phyloP scores from a whole-genome alignment of 148 eudicot genomes.

The Camellia japonica region DNA sequence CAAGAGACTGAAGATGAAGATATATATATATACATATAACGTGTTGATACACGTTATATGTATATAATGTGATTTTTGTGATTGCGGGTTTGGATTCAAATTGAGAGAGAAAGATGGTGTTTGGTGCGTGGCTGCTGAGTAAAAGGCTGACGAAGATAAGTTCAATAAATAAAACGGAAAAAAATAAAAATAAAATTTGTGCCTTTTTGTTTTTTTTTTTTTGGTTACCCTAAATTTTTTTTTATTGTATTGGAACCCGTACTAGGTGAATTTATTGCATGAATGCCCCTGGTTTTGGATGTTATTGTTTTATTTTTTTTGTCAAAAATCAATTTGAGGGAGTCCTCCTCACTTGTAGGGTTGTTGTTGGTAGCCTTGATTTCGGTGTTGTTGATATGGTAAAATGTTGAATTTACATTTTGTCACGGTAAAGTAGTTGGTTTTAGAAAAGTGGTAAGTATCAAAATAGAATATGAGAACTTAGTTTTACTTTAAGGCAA shows the following conservation, averaged over 20 bases:
- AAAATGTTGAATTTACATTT: no score
- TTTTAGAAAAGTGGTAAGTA: no score
- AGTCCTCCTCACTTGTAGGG: no score
- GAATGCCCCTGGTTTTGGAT: background rate
- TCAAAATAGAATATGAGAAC: no score
- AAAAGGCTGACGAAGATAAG: background rate
- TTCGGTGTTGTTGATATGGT: no score
- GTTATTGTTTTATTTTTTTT: no score
- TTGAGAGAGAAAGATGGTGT: background rate
- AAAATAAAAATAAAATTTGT: background rate
- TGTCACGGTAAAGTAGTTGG: no score
- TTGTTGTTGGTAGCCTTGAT: no score
- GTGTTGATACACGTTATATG: no score
- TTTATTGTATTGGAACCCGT: background rate
- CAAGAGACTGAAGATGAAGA: background rate
- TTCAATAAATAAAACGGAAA: background rate
- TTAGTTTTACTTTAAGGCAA: no score
- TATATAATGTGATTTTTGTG: background rate
- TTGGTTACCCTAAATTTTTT: background rate
- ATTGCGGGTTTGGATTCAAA: background rate
- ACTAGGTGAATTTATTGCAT: background rate
- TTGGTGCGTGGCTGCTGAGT: slow-evolving; percentile 1
- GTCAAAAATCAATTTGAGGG: no score
- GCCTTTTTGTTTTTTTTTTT: background rate
- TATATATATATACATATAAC: background rate